phyloP scores from a whole-genome alignment of 108 stramenopile species.

The Nitzschia sp. region DNA sequence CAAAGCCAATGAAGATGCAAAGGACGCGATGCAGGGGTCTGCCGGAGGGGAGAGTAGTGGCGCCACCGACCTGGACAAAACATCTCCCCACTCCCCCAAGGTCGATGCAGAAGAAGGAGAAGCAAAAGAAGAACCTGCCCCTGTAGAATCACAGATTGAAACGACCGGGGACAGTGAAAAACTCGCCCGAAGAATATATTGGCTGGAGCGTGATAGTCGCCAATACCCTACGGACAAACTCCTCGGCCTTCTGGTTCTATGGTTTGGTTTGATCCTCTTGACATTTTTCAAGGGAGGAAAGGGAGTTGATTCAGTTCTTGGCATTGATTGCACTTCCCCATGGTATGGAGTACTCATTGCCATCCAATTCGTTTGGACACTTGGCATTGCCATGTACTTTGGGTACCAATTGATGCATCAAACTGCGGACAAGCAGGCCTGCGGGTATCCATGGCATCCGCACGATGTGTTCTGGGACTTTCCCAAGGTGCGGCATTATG shows the following conservation, averaged over 20 bases:
- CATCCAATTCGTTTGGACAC: slow-evolving; percentile 59
- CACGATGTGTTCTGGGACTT: slow-evolving; percentile 62
- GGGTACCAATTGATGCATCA: slow-evolving; percentile 45
- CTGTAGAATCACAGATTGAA: background rate
- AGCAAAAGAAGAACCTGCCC: background rate
- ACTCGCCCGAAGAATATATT: slow-evolving; percentile 22
- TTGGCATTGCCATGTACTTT: slow-evolving; percentile 51
- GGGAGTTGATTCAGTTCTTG: slow-evolving; percentile 64
- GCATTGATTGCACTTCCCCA: slow-evolving; percentile 56
- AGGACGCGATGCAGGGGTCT: background rate
- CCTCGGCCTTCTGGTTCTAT: slow-evolving; percentile 41
- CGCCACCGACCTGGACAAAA: background rate
- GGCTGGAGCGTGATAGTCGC: slow-evolving; percentile 50
- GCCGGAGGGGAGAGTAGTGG: background rate
- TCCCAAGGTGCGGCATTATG: slow-evolving; percentile 42
- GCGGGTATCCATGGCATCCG: slow-evolving; percentile 55
- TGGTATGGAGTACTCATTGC: slow-evolving; percentile 55
- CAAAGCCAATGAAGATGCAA: background rate
- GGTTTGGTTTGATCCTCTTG: slow-evolving; percentile 57
- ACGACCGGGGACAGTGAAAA: background rate
- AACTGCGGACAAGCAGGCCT: slow-evolving; percentile 33
- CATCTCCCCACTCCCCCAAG: background rate
- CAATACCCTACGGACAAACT: slow-evolving; percentile 65
- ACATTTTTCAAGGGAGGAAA: slow-evolving; percentile 70
- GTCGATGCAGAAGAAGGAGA: background rate